Conservation (phyloP, 2,329 filamentous ascomycete species). For the Monosporascus sp. region DNA sequence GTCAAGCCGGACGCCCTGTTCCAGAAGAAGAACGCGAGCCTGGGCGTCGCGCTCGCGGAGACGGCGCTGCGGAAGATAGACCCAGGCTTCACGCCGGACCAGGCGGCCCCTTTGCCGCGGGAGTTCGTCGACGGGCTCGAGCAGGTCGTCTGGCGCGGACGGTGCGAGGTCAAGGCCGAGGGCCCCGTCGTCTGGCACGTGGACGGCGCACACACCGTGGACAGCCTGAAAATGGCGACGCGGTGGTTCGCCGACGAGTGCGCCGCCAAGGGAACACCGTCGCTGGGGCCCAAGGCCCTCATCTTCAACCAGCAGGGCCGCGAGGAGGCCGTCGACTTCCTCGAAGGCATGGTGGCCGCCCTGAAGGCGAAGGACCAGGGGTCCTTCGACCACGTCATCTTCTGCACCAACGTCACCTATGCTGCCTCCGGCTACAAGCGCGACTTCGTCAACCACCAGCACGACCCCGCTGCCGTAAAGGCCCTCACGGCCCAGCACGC, state of each 20-base stretch:
- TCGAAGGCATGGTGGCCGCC: slow-evolving; percentile 40
- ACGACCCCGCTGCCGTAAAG: slow-evolving; percentile 46
- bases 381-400: slow-evolving; percentile 68
- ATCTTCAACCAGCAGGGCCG: slow-evolving; percentile 85
- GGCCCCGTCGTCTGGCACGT: slow-evolving; percentile 71
- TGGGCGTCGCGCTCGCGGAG: slow-evolving; percentile 48
- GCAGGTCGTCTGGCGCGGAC: slow-evolving; percentile 69
- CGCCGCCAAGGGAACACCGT: slow-evolving; percentile 3
- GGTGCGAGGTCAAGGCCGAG: slow-evolving; percentile 62
- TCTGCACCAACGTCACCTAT: slow-evolving; percentile 72
- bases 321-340: slow-evolving; percentile 47
- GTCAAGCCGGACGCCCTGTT: slow-evolving; percentile 51
- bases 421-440: slow-evolving; percentile 46
- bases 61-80: slow-evolving; percentile 42
- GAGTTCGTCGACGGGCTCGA: slow-evolving; percentile 72
- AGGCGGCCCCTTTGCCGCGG: slow-evolving; percentile 41
- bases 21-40: slow-evolving; percentile 52
- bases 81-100: slow-evolving; percentile 20
- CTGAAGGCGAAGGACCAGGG: slow-evolving; percentile 25
- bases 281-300: slow-evolving; percentile 42
- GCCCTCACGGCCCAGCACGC: slow-evolving; percentile 48
- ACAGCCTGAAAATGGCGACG: slow-evolving; percentile 78
- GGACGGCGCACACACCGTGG: slow-evolving; percentile 88
- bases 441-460: slow-evolving; percentile 54
- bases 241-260: slow-evolving; percentile 69